phyloP scores from a whole-genome alignment of 202 grass and related monocot species.

The Bolboschoenoplectus hybrid region DNA sequence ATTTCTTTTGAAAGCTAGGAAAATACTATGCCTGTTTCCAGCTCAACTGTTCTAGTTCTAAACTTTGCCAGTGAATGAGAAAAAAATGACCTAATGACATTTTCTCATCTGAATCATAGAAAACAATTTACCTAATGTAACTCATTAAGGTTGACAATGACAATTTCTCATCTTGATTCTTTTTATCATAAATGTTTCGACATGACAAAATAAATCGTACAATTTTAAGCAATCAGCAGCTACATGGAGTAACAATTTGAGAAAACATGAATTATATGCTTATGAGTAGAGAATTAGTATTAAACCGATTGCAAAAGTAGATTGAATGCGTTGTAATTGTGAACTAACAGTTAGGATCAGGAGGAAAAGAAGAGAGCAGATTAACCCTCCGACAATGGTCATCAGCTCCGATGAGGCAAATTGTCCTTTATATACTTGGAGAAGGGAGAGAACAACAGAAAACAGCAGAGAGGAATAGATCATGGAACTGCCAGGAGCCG shows the following conservation, averaged over 20 bases:
- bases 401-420: conserved; percentile 88
- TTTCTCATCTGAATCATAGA: neutral
- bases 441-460: conserved; percentile 79
- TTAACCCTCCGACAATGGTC: conserved; percentile 81
- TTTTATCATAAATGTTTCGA: neutral
- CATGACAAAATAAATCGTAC: neutral
- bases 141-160: neutral
- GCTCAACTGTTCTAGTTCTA: neutral
- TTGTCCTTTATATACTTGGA: conserved; percentile 77
- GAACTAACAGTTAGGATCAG: conserved; percentile 77
- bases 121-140: neutral
- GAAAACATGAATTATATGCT: neutral
- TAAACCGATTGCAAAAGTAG: conserved; percentile 16
- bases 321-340: neutral
- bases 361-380: conserved; percentile 87
- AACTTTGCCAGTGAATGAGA: neutral
- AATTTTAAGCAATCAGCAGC: neutral
- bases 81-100: neutral
- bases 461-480: conserved; percentile 75
- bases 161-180: neutral
- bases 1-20: neutral
- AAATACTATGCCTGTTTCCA: neutral
- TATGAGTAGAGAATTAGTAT: neutral
- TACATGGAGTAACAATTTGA: neutral
- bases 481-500: conserved; percentile 70